Percentiles rank a stretch among this genome's conserved stretches.
Evolutionary conservation across 495 filamentous ascomycete species (phyloP).

Genomic region (Clavariopsis aquatica): DNA sequence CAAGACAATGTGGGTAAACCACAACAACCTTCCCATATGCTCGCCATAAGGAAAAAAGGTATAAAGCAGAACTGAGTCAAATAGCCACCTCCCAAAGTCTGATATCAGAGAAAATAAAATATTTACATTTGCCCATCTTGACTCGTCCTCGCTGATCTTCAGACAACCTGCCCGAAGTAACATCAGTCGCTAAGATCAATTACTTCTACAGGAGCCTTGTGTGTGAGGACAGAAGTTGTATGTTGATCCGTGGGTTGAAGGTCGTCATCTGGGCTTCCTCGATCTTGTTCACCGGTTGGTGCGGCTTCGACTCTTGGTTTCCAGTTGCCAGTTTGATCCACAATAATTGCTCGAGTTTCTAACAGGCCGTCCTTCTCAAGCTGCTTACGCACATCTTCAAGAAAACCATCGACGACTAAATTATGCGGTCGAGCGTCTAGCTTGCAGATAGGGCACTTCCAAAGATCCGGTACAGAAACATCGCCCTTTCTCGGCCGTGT

Average conservation of each 20-base stretch:
- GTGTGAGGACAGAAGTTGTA: neutral
- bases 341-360: slow-evolving; percentile 44
- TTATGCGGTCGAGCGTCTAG: slow-evolving; percentile 70
- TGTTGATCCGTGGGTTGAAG: neutral
- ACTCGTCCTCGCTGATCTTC: too few relatives aligned
- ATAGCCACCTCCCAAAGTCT: neutral
- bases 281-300: slow-evolving; percentile 10
- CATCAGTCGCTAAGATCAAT: slow-evolving; percentile 25
- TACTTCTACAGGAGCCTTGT: slow-evolving; percentile 1
- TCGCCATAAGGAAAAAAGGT: neutral
- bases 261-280: slow-evolving; percentile 7
- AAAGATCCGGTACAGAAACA: slow-evolving; percentile 65
- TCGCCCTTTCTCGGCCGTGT: slow-evolving; percentile 58
- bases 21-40: neutral
- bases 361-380: slow-evolving; percentile 38
- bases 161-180: too few relatives aligned
- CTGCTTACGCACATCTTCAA: slow-evolving; percentile 56
- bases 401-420: slow-evolving; percentile 69
- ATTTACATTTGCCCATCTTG: too few relatives aligned
- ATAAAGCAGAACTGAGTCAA: neutral
- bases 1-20: neutral
- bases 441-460: slow-evolving; percentile 80
- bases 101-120: too few relatives aligned
- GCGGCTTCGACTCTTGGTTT: slow-evolving; percentile 34
- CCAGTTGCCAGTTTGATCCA: slow-evolving; percentile 46